A percentile compares a stretch with the other conserved stretches of the same genome.
phyloP scores from a whole-genome alignment of 768 basidiomycete species.

The Pleurotus tuber-regium region DNA sequence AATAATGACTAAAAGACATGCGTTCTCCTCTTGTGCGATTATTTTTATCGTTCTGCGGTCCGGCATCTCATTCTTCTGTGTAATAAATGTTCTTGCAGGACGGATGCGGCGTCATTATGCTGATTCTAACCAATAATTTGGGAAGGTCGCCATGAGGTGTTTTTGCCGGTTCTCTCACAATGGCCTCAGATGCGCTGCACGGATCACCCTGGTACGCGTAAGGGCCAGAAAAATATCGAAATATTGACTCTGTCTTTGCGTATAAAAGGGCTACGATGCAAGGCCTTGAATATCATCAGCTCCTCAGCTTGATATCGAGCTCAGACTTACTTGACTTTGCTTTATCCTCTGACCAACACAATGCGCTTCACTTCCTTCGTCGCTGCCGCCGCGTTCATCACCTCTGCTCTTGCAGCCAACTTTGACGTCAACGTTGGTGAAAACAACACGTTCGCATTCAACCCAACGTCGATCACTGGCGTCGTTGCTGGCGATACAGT shows the following conservation, averaged over 20 bases:
- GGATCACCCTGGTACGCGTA: no score
- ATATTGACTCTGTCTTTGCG: neutral
- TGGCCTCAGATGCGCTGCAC: neutral
- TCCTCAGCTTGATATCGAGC: neutral
- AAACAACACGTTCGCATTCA: conserved; percentile 9
- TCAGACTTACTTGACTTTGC: neutral
- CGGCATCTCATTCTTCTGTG: neutral
- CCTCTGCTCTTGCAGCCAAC: neutral
- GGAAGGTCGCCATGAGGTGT: conserved; percentile 3
- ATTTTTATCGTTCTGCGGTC: neutral
- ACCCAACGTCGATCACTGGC: conserved; percentile 6
- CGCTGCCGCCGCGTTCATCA: neutral
- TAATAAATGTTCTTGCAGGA: neutral
- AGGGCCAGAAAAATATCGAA: neutral
- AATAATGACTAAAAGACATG: neutral
- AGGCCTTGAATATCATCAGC: neutral
- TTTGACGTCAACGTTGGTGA: conserved; percentile 6
- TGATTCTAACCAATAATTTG: neutral
- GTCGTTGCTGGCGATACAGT: conserved; percentile 6
- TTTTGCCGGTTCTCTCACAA: conserved; percentile 1
- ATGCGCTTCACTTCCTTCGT: conserved; percentile 9
- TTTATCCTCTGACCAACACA: neutral
- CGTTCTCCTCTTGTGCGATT: neutral
- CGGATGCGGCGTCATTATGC: neutral
- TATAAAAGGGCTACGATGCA: neutral